Base-by-base conservation (phyloP, 345 rosid genomes). In the Excoecaria agallocha region DNA sequence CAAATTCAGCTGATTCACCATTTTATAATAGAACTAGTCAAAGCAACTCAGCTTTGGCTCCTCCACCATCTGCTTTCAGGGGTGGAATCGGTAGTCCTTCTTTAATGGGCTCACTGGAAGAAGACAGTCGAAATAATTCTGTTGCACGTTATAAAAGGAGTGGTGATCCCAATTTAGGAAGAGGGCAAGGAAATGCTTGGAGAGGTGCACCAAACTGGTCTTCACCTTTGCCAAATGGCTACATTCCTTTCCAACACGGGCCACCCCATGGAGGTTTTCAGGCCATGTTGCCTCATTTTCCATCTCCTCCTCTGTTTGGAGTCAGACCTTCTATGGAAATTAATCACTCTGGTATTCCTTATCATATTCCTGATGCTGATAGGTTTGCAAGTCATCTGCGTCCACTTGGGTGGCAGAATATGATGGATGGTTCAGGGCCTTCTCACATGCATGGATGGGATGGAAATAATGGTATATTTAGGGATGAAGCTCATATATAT, bases 391-490 rank as follows among this genome's bases (percentile, higher is more conserved):
- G 90, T 77, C 97, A 91, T 88, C 45, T 95, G 81, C 97, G 96
- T 45, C 96, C 98, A 56, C 82, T 90, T 48, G 96, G 94, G 70
- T 96, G 97, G 99, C 99, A 85, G 86, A 90, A 88, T 83, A 90
- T 90, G 87, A 88, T 91, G 75, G 97, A 95, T 83, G 85, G 86
- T 38, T 84, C 98, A 35, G 94, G 88, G 8, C 87, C 91, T 70
- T 75, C 98, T 77, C 93, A 85, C 73, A 69, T 95, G 86, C 99
- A 87, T 89, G 91, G 97, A 55, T 91, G 97, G 93, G 97, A 95
- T 81, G 93, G 92, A 79, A 89, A 84, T 78, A 86, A 85, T 80
- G 87, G 85, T 63, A 87, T 82, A 59, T 87, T 84, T 78, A 90
- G 98, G 89, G 98, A 91, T 77, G 98, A 95, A n/a, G 58, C 87